phyloP scores from a whole-genome alignment of 2,329 filamentous ascomycete species.

The Cercospora brassicicola region DNA sequence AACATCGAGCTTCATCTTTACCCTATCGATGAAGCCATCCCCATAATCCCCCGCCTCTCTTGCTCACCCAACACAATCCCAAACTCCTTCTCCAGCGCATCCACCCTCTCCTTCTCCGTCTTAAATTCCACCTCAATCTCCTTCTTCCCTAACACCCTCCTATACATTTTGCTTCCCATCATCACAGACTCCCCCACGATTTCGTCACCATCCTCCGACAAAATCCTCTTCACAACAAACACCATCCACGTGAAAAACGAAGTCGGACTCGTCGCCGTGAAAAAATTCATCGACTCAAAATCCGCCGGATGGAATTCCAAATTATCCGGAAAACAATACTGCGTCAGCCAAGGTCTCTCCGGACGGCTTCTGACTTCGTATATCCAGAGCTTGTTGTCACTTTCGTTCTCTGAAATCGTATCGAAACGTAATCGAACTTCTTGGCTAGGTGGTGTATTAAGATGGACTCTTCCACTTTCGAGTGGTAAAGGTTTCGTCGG shows the following conservation, averaged over 20 bases:
- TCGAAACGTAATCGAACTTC: conserved; percentile 26
- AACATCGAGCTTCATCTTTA: not conserved
- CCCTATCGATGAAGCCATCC: conserved; percentile 22
- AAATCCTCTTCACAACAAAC: conserved; percentile 56
- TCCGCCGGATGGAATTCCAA: conserved; percentile 62
- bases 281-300: conserved; percentile 62
- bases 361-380: conserved; percentile 38
- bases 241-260: conserved; percentile 58
- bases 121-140: conserved; percentile 43
- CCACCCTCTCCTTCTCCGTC: conserved; percentile 45
- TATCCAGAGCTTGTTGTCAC: conserved; percentile 45
- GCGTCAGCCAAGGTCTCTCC: conserved; percentile 53
- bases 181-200: conserved; percentile 43
- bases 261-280: conserved; percentile 50
- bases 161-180: conserved; percentile 48
- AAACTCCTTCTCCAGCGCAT: conserved; percentile 48
- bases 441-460: conserved; percentile 11
- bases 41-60: conserved; percentile 43
- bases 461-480: conserved; percentile 44
- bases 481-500: conserved; percentile 60
- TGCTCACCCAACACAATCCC: conserved; percentile 44
- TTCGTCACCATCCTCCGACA: conserved; percentile 41
- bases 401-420: conserved; percentile 19
- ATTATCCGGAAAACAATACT: conserved; percentile 63
- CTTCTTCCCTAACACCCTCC: conserved; percentile 47